phyloP scores from a whole-genome alignment of 2,329 filamentous ascomycete genomes.

The Phaeosphaeriaceae sp. region DNA sequence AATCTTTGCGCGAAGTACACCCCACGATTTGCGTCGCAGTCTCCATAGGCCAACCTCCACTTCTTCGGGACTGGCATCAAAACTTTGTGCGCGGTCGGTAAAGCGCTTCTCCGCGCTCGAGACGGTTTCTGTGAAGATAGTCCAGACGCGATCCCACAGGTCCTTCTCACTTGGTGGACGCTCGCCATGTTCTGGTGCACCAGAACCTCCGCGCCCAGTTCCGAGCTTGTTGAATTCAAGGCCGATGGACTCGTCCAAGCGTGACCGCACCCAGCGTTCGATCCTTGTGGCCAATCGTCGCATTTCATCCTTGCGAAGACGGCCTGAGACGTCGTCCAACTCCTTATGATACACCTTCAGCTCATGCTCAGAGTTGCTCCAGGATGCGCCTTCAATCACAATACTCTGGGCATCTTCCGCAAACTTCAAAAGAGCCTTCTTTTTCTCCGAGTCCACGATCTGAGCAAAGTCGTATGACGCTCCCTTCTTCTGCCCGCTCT shows the following conservation, averaged over 20 bases:
- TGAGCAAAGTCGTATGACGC: conserved; percentile 92
- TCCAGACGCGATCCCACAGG: conserved; percentile 96
- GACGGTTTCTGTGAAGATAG: conserved; percentile 80
- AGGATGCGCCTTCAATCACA: conserved; percentile 77
- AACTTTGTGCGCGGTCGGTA: conserved; percentile 86
- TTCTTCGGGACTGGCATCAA: conserved; percentile 89
- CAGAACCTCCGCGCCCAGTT: conserved; percentile 81
- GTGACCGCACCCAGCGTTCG: conserved; percentile 90
- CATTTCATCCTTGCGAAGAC: conserved; percentile 94
- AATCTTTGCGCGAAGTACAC: conserved; percentile 84
- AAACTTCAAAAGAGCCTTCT: conserved; percentile 75
- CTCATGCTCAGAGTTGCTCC: conserved; percentile 87
- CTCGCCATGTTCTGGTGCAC: conserved; percentile 78
- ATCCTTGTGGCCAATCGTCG: conserved; percentile 86
- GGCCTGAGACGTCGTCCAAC: conserved; percentile 83
- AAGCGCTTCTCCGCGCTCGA: conserved; percentile 85
- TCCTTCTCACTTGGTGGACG: conserved; percentile 77
- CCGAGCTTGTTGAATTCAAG: conserved; percentile 96
- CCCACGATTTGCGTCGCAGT: conserved; percentile 92
- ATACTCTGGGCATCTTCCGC: conserved; percentile 76
- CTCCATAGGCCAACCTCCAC: conserved; percentile 93
- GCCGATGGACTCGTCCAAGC: conserved; percentile 84
- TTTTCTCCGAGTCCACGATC: conserved; percentile 85
- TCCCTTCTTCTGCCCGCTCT: conserved; percentile 89
- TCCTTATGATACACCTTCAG: conserved; percentile 84